Evolutionary conservation across 2,329 filamentous ascomycete genomes (phyloP).

Genomic region (Phoma herbarum): DNA sequence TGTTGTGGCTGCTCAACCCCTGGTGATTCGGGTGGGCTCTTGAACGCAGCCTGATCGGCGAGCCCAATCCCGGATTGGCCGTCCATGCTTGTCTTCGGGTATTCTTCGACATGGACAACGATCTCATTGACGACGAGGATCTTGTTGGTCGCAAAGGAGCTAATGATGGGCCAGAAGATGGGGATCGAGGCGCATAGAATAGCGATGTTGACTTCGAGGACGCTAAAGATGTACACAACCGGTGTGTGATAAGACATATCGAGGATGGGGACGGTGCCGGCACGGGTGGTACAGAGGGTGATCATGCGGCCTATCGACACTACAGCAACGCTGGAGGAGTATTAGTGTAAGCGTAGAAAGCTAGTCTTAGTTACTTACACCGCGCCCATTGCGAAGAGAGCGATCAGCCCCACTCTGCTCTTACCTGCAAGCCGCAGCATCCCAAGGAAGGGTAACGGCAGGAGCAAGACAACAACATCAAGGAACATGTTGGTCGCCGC

Average conservation of each 20-base stretch:
- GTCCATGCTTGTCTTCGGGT: conserved; percentile 27
- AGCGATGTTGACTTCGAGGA: conserved; percentile 51
- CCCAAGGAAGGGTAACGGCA: conserved; percentile 47
- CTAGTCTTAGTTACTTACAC: conserved; percentile 37
- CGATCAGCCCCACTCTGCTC: conserved; percentile 40
- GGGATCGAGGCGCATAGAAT: conserved; percentile 50
- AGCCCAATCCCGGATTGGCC: conserved; percentile 30
- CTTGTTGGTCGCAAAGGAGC: conserved; percentile 41
- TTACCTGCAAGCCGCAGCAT: conserved; percentile 42
- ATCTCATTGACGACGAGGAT: conserved; percentile 53
- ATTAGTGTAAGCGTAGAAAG: conserved; percentile 4
- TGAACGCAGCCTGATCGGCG: conserved; percentile 23
- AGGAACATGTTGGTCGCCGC: conserved; percentile 45
- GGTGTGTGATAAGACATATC: conserved; percentile 46
- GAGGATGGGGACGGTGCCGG: conserved; percentile 43
- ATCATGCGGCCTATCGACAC: conserved; percentile 45
- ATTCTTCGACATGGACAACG: conserved; percentile 44
- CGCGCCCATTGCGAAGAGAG: conserved; percentile 44
- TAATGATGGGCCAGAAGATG: conserved; percentile 51
- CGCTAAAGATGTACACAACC: conserved; percentile 45
- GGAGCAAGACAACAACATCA: conserved; percentile 42
- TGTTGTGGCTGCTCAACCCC: conserved; percentile 11
- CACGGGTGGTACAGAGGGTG: conserved; percentile 38
- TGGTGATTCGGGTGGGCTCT: conserved; percentile 7
- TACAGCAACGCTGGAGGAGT: conserved; percentile 32